Conservation (phyloP, 2,329 filamentous ascomycete genomes). For the Lasiodiplodia citricola region DNA sequence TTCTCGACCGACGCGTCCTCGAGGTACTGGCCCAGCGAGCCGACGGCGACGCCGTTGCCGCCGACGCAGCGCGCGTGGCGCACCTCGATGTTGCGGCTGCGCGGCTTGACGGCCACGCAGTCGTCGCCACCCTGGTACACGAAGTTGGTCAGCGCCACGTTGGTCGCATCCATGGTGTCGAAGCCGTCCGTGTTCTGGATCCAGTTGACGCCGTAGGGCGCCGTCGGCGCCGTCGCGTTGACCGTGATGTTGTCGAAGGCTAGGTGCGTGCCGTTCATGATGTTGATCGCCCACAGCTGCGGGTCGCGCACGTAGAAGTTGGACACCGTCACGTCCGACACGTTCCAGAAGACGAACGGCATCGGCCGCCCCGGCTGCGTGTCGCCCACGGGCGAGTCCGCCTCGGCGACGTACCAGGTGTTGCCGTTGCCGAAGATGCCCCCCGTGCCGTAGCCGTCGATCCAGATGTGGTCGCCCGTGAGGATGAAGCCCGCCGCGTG, state of each 20-base stretch:
- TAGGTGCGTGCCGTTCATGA: slow-evolving; percentile 64
- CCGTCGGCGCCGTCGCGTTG: slow-evolving; percentile 58
- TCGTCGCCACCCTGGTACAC: slow-evolving; percentile 63
- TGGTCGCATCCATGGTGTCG: slow-evolving; percentile 61
- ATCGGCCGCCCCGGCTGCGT: slow-evolving; percentile 60
- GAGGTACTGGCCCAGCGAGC: slow-evolving; percentile 61
- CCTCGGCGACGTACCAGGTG: slow-evolving; percentile 59
- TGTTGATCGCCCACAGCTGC: slow-evolving; percentile 60
- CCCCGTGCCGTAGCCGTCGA: slow-evolving; percentile 59
- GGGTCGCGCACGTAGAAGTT: slow-evolving; percentile 60
- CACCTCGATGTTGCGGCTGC: slow-evolving; percentile 63
- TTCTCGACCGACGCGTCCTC: slow-evolving; percentile 60
- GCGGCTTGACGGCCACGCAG: slow-evolving; percentile 67
- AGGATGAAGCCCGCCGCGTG: slow-evolving; percentile 60
- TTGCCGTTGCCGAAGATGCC: slow-evolving; percentile 62
- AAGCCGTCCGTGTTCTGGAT: slow-evolving; percentile 65
- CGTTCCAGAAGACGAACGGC: slow-evolving; percentile 65
- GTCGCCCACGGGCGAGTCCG: slow-evolving; percentile 34
- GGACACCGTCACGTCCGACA: slow-evolving; percentile 58
- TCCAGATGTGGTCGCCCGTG: slow-evolving; percentile 56
- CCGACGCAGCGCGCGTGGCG: slow-evolving; percentile 61
- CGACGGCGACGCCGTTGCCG: slow-evolving; percentile 59
- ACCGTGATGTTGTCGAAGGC: slow-evolving; percentile 56
- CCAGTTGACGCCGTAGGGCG: slow-evolving; percentile 60
- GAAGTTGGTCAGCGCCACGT: slow-evolving; percentile 57